Base-by-base conservation (phyloP, 176 grass and related monocot species). In the Carex scoparia region DNA sequence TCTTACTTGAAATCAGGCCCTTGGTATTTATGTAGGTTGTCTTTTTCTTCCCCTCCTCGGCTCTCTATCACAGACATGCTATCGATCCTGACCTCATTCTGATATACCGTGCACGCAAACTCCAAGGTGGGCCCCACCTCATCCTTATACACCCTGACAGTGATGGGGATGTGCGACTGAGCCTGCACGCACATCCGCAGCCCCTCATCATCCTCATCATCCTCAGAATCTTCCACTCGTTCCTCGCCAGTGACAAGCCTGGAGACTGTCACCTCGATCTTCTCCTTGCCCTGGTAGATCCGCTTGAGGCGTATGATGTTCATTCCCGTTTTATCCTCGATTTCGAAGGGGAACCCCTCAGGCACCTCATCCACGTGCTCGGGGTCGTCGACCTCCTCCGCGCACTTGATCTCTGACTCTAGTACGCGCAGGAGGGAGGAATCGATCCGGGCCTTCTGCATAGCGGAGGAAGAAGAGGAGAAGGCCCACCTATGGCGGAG, bases 1-100 rank as follows among this genome's bases (percentile, higher is more conserved):
- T 56, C 80, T 85, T 87, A 95, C 96, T 87, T 92, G 91, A 99
- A 99, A 79, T 99, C 96, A 77, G 96, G 96, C 5, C 93, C 96
- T 88, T 95, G 91, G 1, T 99, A 95, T 13, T 87, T 56, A 42
- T 95, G 88, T 19, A 92, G 7, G 57, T 92, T 88, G 8, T 79
- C 63, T 28, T 89, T 90, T 0, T 82, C 88, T 1, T 78, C 37
- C 46, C 27, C 67, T 46, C 84, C 54, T 0, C 40, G 85, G 70
- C 90, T 85, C 11, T 11, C 85, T 40, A 95, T 76, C 0, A 83
- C 61, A 0, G 96, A 91, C 93, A 99, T 86, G 84, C 85, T 79
- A 46, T 99, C 90, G 1, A 99, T 95, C 18, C 89, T 38, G 12
- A 99, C 67, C 89, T 99, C 93, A 7, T 99, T 91, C 0, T 93